Percentiles rank a stretch among this genome's conserved stretches.
Conservation (phyloP, 306 rosid genomes). For the apple (Malus domestica) region DNA sequence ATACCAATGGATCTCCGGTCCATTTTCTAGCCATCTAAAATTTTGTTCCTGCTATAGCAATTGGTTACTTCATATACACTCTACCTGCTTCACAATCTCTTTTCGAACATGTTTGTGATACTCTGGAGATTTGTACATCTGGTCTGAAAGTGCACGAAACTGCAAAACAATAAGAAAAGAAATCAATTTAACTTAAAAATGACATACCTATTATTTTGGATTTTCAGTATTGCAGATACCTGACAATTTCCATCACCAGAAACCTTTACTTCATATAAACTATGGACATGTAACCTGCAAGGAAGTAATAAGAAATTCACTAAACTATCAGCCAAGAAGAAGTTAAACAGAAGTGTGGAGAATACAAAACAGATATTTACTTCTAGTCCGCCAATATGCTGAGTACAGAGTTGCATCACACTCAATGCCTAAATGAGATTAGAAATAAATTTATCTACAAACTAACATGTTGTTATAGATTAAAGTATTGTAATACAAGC, state of each 20-base stretch:
- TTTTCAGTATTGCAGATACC: slow-evolving; percentile 32
- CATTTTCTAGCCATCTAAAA: neutral
- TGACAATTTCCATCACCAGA: slow-evolving; percentile 96
- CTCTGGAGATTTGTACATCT: slow-evolving; percentile 68
- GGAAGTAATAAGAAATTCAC: slow-evolving; percentile 12
- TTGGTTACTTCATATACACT: neutral
- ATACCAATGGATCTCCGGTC: neutral
- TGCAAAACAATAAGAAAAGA: slow-evolving; percentile 26
- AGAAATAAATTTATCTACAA: neutral
- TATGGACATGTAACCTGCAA: slow-evolving; percentile 56
- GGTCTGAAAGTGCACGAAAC: slow-evolving; percentile 91
- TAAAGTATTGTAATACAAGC: neutral
- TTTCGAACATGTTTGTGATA: slow-evolving; percentile 76
- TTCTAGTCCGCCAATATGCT: neutral
- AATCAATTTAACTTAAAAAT: slow-evolving; percentile 6
- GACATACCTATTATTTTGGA: neutral
- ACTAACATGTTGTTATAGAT: neutral
- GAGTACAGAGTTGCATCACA: neutral
- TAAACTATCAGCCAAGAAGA: neutral
- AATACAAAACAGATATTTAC: neutral
- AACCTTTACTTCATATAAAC: slow-evolving; percentile 78
- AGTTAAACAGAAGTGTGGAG: neutral
- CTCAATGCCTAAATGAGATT: neutral
- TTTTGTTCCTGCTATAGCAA: neutral
- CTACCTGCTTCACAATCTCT: slow-evolving; percentile 71